Evolutionary conservation across 495 filamentous ascomycete species (phyloP).

Genomic region (Parathielavia appendiculata): DNA sequence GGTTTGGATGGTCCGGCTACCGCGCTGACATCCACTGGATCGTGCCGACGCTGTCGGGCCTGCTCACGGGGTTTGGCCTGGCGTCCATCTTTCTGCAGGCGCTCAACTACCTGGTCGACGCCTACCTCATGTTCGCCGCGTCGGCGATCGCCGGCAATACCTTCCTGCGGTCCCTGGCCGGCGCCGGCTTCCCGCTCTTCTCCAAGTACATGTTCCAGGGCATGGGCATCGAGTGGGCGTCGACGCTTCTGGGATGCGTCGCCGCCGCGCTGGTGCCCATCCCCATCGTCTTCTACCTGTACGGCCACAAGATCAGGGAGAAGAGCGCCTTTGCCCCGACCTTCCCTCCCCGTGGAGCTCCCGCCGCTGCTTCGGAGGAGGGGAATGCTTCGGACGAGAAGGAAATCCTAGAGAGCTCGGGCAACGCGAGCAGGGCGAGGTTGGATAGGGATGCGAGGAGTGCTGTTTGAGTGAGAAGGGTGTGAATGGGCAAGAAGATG

Average conservation of each 20-base stretch:
- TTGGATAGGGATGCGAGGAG: constrained; percentile 10
- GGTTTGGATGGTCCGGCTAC: constrained; percentile 81
- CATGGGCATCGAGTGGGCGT: constrained; percentile 72
- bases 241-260: constrained; percentile 70
- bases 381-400: constrained; percentile 8
- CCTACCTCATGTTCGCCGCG: constrained; percentile 84
- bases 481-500: not conserved
- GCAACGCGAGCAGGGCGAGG: not conserved
- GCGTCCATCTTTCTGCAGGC: constrained; percentile 79
- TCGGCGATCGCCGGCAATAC: constrained; percentile 88
- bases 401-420: constrained; percentile 4
- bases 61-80: constrained; percentile 54
- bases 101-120: constrained; percentile 82
- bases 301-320: constrained; percentile 58
- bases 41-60: constrained; percentile 67
- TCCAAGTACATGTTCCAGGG: constrained; percentile 71
- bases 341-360: constrained; percentile 8
- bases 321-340: constrained; percentile 67
- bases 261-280: constrained; percentile 66
- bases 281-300: constrained; percentile 61
- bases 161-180: constrained; percentile 72
- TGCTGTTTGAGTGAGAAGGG: constrained; percentile 7
- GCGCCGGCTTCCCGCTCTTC: constrained; percentile 79
- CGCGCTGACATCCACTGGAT: constrained; percentile 68
- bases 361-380: not conserved